These are phyloP conservation scores for Trichoderma breve DNA, from an alignment of 2,329 filamentous ascomycete genomes.

Conservation along the genomic window DNA sequence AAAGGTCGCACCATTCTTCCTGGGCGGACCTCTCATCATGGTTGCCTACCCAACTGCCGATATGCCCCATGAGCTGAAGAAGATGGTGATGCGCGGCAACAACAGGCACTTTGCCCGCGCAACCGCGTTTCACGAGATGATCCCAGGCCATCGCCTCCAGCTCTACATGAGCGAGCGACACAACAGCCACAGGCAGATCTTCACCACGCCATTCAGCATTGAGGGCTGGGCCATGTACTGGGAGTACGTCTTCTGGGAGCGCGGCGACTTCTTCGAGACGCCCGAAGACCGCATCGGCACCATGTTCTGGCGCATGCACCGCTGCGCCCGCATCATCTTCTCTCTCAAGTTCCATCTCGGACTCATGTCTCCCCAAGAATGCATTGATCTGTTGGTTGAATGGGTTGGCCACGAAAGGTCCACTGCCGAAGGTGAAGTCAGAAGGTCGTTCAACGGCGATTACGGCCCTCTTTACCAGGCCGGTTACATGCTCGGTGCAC, in stretches of 20 bases:
- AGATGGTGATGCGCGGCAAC: conserved; percentile 61
- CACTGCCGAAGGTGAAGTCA: conserved; percentile 60
- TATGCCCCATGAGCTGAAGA: conserved; percentile 54
- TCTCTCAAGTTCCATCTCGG: conserved; percentile 58
- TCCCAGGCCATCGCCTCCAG: conserved; percentile 58
- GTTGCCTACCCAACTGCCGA: conserved; percentile 55
- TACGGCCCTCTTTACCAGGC: conserved; percentile 59
- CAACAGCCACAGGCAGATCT: conserved; percentile 50
- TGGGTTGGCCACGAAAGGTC: conserved; percentile 58
- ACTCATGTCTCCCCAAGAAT: conserved; percentile 51
- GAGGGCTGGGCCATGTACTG: conserved; percentile 63
- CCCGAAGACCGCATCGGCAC: conserved; percentile 56
- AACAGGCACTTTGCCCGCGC: conserved; percentile 56
- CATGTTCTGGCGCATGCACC: conserved; percentile 62
- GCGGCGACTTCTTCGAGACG: conserved; percentile 48
- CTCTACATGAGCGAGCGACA: conserved; percentile 47
- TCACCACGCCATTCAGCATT: conserved; percentile 57
- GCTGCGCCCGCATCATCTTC: conserved; percentile 58
- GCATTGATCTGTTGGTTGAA: conserved; percentile 55
- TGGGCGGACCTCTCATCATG: conserved; percentile 53
- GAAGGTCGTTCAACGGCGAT: conserved; percentile 54
- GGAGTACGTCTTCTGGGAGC: conserved; percentile 58
- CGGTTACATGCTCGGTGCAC: conserved; percentile 58
- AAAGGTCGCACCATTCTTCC: conserved; percentile 58
- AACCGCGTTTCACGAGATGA: conserved; percentile 61